Base-by-base conservation (phyloP, 2,329 filamentous ascomycete species). In the Aspergillus sp. region DNA sequence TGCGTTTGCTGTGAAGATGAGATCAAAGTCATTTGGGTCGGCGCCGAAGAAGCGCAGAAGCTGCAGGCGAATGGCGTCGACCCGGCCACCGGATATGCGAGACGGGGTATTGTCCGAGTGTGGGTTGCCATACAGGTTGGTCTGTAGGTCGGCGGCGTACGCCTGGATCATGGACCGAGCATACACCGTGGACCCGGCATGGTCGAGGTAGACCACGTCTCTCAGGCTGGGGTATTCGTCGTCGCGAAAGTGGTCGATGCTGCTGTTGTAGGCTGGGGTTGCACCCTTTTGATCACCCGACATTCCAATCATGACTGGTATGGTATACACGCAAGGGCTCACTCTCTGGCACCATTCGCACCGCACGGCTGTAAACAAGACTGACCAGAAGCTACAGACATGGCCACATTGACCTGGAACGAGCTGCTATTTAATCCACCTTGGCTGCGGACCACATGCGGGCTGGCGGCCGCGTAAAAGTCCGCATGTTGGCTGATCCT, bases 41-140 rank as follows among this genome's bases (percentile, higher is more conserved):
- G 62, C 64, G 0, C 59, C 57, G 15, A 66, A 66, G 57, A 66
- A 66, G 3, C 34, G 49, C 30, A 66, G 45, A 0, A 59, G 49
- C 45, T 59, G 57, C n/a, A 43, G 31, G 15, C 64, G 57, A 28
- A 64, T 57, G 31, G 59, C 57, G 23, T 66, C 62, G 3, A 66
- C 57, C n/a, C 53, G 56, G 3, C 43, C 52, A n/a, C 62, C 63
- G 8, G 59, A 60, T 1, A 61, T 48, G 6, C 52, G 59, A 22
- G 64, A 66, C 9, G 64, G 63, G 8, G 62, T 61, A 15, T 63
- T 62, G 17, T 64, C 62, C 0, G 60, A 61, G 19, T 66, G 64
- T 22, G 64, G 64, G 34, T 66, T 66, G 2, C 64, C 64, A 13
- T 61, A 60, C 19, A 66, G 41, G 46, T 62, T 64, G 7, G 19